Evolutionary conservation across 2,329 filamentous ascomycete genomes (phyloP).

Genomic region (Sphaerulina musiva): DNA sequence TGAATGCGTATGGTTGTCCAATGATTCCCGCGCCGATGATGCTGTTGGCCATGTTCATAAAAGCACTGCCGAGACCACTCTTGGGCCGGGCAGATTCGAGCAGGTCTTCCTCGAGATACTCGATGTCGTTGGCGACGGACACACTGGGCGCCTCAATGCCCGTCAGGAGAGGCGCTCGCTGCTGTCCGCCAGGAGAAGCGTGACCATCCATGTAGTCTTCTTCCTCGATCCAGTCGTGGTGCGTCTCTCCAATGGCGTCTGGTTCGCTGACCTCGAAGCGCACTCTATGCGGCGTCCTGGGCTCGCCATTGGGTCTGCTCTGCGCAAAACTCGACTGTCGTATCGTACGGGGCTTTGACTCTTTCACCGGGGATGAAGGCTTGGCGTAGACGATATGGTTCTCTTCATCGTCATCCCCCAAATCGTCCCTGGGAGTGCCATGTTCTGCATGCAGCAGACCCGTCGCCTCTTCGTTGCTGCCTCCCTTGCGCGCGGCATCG

Average conservation of each 20-base stretch:
- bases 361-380: slow-evolving; percentile 9
- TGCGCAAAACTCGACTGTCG: slow-evolving; percentile 43
- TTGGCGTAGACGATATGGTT: slow-evolving; percentile 18
- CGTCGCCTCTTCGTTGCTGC: slow-evolving; percentile 26
- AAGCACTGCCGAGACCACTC: slow-evolving; percentile 77
- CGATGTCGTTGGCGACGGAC: slow-evolving; percentile 57
- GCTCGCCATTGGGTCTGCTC: slow-evolving; percentile 44
- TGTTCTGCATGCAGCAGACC: slow-evolving; percentile 22
- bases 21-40: slow-evolving; percentile 77
- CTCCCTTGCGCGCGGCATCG: slow-evolving; percentile 22
- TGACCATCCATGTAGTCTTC: slow-evolving; percentile 54
- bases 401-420: slow-evolving; percentile 20
- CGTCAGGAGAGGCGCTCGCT: slow-evolving; percentile 65
- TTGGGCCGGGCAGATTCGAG: slow-evolving; percentile 65
- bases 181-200: slow-evolving; percentile 35
- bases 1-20: slow-evolving; percentile 88
- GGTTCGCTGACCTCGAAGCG: slow-evolving; percentile 57
- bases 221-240: slow-evolving; percentile 48
- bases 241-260: slow-evolving; percentile 19
- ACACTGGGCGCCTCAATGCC: slow-evolving; percentile 76
- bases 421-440: slow-evolving; percentile 21
- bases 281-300: slow-evolving; percentile 64
- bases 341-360: slow-evolving; percentile 17
- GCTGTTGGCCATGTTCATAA: slow-evolving; percentile 99
- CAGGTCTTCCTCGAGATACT: slow-evolving; percentile 44